Evolutionary conservation across 129 eudicot genomes (phyloP), one percentile per base, ranked within the genome.

Genomic region (Apium graveolens): DNA sequence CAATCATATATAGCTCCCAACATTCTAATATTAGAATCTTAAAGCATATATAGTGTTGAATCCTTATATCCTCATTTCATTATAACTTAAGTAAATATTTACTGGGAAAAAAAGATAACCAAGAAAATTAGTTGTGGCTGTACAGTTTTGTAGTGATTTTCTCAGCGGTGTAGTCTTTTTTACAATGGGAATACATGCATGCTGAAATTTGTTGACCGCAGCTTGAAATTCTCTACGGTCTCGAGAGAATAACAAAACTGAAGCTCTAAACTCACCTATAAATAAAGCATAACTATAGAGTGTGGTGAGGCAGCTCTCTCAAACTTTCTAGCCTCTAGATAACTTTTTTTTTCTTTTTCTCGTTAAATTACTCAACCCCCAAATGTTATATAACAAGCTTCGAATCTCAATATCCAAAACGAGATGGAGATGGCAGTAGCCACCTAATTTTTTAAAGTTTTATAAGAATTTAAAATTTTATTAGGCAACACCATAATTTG

Each of bases 91-190:
- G 16, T 44, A 10, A 10, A 49, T 20, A 21, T 53, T 53, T 21
- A 53, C 24, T 11, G 29, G 31, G 29, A 24, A 8, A 57, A 57
- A 49, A 24, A 24, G 13, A 24, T 57, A 31, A 57, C 65, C 65
- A 57, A 24, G 65, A 57, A 57, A 57, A n/a, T 60, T 60, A n/a
- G 26, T 60, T 60, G 68, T 60, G 68, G 68, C 68, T 60, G 68
- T 60, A 60, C 68, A 60, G 68, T 60, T 60, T 60, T 60, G 32
- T 60, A 60, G 68, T 60, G 12, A 26, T 21, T n/a, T 5, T 10
- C 32, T 9, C 60, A 5, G 60, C 60, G 60, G 60, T 51, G 26
- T 51, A 51, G 26, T 57, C n/a, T n/a, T n/a, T 5, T 57, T n/a
- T 57, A 57, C 32, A 57, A n/a, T 2, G 10, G 31, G 16, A 35